phyloP scores from a whole-genome alignment of 768 basidiomycete species.

The Strobilomyces confusus region DNA sequence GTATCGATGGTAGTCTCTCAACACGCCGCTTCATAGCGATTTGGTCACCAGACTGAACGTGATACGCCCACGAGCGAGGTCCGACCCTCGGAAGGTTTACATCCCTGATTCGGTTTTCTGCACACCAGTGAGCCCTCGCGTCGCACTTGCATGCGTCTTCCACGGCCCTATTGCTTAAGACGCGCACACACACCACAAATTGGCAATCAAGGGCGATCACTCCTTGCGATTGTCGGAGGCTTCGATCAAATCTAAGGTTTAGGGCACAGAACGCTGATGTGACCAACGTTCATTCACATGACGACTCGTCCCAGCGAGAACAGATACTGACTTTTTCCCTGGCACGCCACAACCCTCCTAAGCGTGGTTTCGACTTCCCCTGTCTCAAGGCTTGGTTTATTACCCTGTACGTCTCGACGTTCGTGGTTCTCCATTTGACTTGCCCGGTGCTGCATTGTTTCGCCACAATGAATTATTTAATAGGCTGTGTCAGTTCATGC shows the following conservation, averaged over 20 bases:
- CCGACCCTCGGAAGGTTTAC: background rate
- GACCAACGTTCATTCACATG: conserved; percentile 2
- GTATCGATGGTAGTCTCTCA: too few species aligned
- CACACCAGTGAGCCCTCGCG: background rate
- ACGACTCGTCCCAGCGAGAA: background rate
- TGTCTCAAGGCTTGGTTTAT: background rate
- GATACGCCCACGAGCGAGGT: background rate
- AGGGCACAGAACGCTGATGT: conserved; percentile 3
- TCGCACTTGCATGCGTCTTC: background rate
- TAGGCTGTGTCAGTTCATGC: background rate
- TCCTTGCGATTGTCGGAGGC: conserved; percentile 9
- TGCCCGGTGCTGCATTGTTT: background rate
- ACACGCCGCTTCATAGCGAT: too few species aligned
- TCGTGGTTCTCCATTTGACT: background rate
- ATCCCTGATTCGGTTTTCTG: background rate
- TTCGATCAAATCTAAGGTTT: conserved; percentile 9
- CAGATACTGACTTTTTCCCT: conserved; percentile 1
- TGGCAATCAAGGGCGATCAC: conserved; percentile 6
- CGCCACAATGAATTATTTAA: background rate
- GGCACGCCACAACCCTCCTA: conserved; percentile 6
- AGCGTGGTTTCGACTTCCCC: conserved; percentile 1
- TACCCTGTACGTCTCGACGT: conserved; percentile 2
- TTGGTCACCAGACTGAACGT: background rate
- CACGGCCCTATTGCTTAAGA: background rate
- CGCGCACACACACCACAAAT: background rate